Base-by-base conservation (phyloP, 2,329 filamentous ascomycete species). In the Neopestalotiopsis sp. region DNA sequence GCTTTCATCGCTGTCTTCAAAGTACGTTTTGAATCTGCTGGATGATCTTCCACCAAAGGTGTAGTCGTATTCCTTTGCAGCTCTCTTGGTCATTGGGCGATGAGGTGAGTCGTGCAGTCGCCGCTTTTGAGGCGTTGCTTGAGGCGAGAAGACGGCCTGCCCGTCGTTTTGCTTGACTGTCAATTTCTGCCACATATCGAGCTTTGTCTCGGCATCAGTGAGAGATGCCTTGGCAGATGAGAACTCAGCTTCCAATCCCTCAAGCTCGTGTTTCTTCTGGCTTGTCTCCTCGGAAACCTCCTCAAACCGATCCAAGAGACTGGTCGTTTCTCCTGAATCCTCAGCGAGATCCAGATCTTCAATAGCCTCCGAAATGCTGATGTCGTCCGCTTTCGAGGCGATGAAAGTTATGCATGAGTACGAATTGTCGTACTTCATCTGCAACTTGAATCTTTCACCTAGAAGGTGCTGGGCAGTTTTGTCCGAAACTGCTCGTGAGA, bases 401-500 rank as follows among this genome's bases (percentile, higher is more conserved):
- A 78, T 87, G 69, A 91, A 90, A 0, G 84, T 88, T 1, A 90
- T 81, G 3, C 79, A 82, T 1, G 81, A 84, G 68, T 87, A 87
- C 0, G 81, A 84, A 1, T 86, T 85, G 69, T 90, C 88, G 73
- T 87, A 88, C 66, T 89, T 87, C 7, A 90, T 78, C 69, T 90
- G 89, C 0, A 84, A 80, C 71, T 87, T 89, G 78, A 90, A 89
- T 0, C 84, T 81, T 49, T 88, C 82, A 0, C 87, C 86, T 1
- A 90, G 81, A 2, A 91, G 78, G 1, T 80, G 83, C 69, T 88
- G 88, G 0, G 89, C 88, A 10, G 86, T 84, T 72, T 90, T 89
- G 70, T 90, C 88, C 71, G 90, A 86, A 1, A 90, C 87, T 9
- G 88, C 88, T 32, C 88, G 82, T 65, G 82, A 89, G 68, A 90